These are phyloP conservation scores for Saccharomycopsis phalli DNA, from an alignment of 1,139 yeast genomes.

Conservation along the genomic window DNA sequence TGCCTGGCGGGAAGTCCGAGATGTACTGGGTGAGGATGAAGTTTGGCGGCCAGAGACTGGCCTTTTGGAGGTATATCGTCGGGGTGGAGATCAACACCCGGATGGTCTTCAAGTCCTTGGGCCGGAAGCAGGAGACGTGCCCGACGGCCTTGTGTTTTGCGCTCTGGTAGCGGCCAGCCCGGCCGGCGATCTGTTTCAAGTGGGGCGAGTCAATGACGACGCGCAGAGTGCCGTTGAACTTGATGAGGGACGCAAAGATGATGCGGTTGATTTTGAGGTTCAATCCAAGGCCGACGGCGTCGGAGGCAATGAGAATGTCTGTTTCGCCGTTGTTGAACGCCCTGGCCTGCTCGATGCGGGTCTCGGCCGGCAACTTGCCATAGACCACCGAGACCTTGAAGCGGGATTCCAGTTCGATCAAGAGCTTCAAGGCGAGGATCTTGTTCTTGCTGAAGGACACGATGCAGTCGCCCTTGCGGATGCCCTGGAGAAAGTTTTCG, in stretches of 20 bases:
- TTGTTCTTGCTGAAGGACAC: constrained; percentile 75
- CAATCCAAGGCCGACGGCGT: constrained; percentile 97
- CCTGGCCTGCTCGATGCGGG: constrained; percentile 75
- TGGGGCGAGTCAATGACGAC: constrained; percentile 50
- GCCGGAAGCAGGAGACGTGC: constrained; percentile 47
- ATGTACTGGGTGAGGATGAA: constrained; percentile 47
- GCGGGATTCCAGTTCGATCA: constrained; percentile 52
- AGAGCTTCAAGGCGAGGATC: constrained; percentile 56
- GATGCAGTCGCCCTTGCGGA: constrained; percentile 75
- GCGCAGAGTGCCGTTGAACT: constrained; percentile 59
- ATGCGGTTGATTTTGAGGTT: constrained; percentile 76
- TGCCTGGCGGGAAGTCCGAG: constrained; percentile 42
- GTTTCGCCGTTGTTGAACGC: constrained; percentile 68
- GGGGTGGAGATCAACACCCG: neutral
- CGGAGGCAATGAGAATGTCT: constrained; percentile 84
- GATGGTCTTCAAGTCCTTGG: constrained; percentile 37
- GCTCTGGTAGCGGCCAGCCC: constrained; percentile 76
- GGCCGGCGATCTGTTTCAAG: constrained; percentile 88
- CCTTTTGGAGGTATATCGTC: constrained; percentile 39
- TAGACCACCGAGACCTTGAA: constrained; percentile 81
- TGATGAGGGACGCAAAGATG: constrained; percentile 57
- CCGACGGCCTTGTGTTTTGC: constrained; percentile 41
- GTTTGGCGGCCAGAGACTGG: constrained; percentile 65
- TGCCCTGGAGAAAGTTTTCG: constrained; percentile 27
- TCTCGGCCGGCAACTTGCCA: constrained; percentile 95